Base-by-base conservation (phyloP, 2,329 filamentous ascomycete species). In the Waltergamsia citrina region DNA sequence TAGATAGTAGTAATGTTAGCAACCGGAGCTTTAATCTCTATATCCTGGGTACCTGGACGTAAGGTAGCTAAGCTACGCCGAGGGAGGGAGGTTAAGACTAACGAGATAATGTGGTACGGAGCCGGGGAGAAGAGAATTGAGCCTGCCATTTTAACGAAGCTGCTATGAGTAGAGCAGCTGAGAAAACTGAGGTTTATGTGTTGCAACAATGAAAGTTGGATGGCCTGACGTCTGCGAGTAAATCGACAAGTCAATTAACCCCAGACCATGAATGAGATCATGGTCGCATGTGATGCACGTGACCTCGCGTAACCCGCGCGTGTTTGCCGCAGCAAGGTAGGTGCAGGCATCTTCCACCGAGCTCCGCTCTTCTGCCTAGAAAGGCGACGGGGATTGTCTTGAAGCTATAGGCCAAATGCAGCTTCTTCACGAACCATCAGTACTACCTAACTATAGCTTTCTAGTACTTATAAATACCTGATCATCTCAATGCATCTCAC, bases 61-160 rank as follows among this genome's bases (percentile, higher is more conserved):
- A n/a, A n/a, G n/a, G n/a, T n/a, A n/a, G n/a, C n/a, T n/a, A n/a
- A n/a, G n/a, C n/a, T n/a, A n/a, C n/a, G n/a, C n/a, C n/a, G n/a
- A n/a, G n/a, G n/a, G n/a, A n/a, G n/a, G n/a, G n/a, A n/a, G n/a
- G n/a, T n/a, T n/a, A n/a, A 18, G 17, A 53, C 61, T 43, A 67
- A 85, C 79, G 78, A 76, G 41, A 88, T 62, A 39, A 90, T 71
- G 56, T 90, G 85, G 59, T 86, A 90, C 11, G 81, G 80, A 30
- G 74, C 80, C 31, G 73, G 70, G 16, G 78, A 78, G 38, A 73
- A 69, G 37, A 85, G 54, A 12, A 73, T 57, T 15, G 71, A 68
- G 22, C 36, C 15, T 6, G 26, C 36, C 32, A 31, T 31, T 10
- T 14, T 31, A 32, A 30, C 11, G 4, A 14, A 17, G 26, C 14